Conservation (phyloP, 805 yeast species). For the Ogataea chonburiensis region DNA sequence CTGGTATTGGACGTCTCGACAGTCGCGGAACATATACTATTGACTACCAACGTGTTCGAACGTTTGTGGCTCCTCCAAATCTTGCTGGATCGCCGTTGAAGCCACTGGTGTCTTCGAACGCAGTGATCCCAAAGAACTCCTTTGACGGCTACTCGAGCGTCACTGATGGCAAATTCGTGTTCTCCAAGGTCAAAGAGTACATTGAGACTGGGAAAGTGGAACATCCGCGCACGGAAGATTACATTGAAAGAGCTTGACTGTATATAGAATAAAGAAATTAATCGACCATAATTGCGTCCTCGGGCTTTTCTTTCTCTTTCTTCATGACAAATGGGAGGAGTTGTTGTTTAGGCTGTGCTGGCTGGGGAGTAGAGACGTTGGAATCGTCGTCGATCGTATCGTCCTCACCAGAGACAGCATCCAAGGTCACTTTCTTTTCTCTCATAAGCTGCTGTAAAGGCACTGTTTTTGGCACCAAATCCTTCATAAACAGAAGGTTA, state of each 20-base stretch:
- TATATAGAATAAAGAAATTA: constrained; percentile 12
- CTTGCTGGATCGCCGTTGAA: constrained; percentile 42
- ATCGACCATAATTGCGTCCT: constrained; percentile 12
- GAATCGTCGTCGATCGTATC: constrained; percentile 20
- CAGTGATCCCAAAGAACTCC: constrained; percentile 66
- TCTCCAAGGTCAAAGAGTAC: constrained; percentile 71
- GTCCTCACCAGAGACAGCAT: constrained; percentile 13
- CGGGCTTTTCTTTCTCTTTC: constrained; percentile 6
- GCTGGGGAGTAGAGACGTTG: constrained; percentile 9
- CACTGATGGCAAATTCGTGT: constrained; percentile 68
- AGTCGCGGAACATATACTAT: constrained; percentile 71
- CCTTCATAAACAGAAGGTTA: constrained; percentile 59
- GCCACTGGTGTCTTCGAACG: constrained; percentile 75
- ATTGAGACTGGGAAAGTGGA: constrained; percentile 67
- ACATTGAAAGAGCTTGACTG: constrained; percentile 39
- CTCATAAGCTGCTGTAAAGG: constrained; percentile 49
- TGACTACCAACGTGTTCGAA: constrained; percentile 83
- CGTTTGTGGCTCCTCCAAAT: constrained; percentile 78
- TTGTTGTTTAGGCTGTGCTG: constrained; percentile 17
- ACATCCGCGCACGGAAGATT: constrained; percentile 28
- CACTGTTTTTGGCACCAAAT: constrained; percentile 64
- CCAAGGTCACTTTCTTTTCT: constrained; percentile 33
- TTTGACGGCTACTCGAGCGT: constrained; percentile 68
- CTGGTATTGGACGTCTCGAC: constrained; percentile 86
- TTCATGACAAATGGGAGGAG: constrained; percentile 15